phyloP scores from a whole-genome alignment of 108 stramenopile species.

The Phaeodactylum tricornutum region DNA sequence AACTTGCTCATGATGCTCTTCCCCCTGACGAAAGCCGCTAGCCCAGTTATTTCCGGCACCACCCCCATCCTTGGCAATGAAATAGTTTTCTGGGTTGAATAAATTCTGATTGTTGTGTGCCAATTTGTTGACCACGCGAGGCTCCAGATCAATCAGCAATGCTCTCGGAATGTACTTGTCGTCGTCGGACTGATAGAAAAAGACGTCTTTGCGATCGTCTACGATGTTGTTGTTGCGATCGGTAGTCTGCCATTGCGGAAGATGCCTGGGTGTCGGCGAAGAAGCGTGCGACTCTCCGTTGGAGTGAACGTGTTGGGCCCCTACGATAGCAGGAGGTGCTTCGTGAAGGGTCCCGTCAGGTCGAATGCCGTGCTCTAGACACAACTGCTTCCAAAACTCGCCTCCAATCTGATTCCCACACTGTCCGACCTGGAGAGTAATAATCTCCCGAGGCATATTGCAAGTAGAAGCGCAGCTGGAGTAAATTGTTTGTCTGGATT shows the following conservation, averaged over 20 bases:
- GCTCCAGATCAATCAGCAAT: constrained; percentile 94
- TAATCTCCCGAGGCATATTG: constrained; percentile 5
- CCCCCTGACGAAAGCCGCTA: constrained; percentile 84
- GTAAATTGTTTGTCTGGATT: too few relatives aligned
- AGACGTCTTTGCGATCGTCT: constrained; percentile 97
- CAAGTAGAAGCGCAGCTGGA: too few relatives aligned
- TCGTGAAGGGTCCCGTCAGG: constrained; percentile 87
- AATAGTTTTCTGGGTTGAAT: constrained; percentile 97
- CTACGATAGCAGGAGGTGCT: constrained; percentile 8
- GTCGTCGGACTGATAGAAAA: constrained; percentile 96
- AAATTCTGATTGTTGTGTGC: constrained; percentile 64
- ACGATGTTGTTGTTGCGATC: constrained; percentile 39
- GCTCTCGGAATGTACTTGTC: constrained; percentile 92
- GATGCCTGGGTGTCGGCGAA: not conserved
- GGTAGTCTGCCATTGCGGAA: too few relatives aligned
- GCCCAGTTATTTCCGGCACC: constrained; percentile 99
- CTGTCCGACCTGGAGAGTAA: constrained; percentile 94
- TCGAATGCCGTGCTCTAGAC: constrained; percentile 95
- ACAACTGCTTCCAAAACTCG: constrained; percentile 99
- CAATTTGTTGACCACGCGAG: constrained; percentile 92
- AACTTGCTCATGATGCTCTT: constrained; percentile 88
- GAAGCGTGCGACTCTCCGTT: not conserved
- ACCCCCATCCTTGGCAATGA: constrained; percentile 92
- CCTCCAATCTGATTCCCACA: constrained; percentile 99
- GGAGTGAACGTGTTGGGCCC: constrained; percentile 2